phyloP scores from a whole-genome alignment of 2,329 filamentous ascomycete species.

The Claviceps humidiphila region DNA sequence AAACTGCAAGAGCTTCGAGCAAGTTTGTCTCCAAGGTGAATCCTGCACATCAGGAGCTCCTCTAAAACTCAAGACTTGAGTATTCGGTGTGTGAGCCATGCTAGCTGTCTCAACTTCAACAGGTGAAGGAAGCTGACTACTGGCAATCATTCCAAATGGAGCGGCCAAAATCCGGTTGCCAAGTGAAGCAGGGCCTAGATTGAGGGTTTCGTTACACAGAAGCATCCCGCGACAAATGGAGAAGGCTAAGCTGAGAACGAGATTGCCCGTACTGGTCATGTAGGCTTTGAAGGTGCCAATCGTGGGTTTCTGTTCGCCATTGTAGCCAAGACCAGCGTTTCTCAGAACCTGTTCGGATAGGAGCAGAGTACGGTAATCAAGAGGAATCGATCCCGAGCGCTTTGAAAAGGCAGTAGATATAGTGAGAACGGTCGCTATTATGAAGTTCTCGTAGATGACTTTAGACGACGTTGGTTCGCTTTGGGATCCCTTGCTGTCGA shows the following conservation, averaged over 20 bases:
- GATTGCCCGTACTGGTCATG: slow-evolving; percentile 40
- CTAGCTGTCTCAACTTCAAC: slow-evolving; percentile 19
- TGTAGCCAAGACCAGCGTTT: slow-evolving; percentile 9
- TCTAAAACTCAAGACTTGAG: slow-evolving; percentile 31
- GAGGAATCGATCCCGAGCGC: slow-evolving; percentile 33
- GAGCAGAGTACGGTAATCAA: slow-evolving; percentile 40
- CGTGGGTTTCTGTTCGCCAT: slow-evolving; percentile 14
- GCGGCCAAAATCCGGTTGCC: slow-evolving; percentile 38
- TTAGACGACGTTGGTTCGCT: slow-evolving; percentile 18
- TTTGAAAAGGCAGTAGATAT: slow-evolving; percentile 36
- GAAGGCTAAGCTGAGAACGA: slow-evolving; percentile 37
- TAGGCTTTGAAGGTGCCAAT: slow-evolving; percentile 40
- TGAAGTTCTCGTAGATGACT: slow-evolving; percentile 40
- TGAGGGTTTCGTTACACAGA: slow-evolving; percentile 30
- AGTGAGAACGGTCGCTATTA: slow-evolving; percentile 38
- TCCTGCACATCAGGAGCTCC: slow-evolving; percentile 27
- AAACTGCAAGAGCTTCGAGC: slow-evolving; percentile 35
- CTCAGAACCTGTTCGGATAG: slow-evolving; percentile 20
- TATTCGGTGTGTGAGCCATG: slow-evolving; percentile 38
- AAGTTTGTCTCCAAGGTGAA: slow-evolving; percentile 35
- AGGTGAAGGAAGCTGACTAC: slow-evolving; percentile 11
- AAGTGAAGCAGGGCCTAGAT: slow-evolving; percentile 24
- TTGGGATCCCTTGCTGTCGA: slow-evolving; percentile 10
- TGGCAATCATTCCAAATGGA: slow-evolving; percentile 33
- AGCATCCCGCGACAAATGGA: slow-evolving; percentile 33